Evolutionary conservation across 768 basidiomycete genomes (phyloP), one percentile per base, ranked within the genome.

Genomic region (Lentinula aciculospora): DNA sequence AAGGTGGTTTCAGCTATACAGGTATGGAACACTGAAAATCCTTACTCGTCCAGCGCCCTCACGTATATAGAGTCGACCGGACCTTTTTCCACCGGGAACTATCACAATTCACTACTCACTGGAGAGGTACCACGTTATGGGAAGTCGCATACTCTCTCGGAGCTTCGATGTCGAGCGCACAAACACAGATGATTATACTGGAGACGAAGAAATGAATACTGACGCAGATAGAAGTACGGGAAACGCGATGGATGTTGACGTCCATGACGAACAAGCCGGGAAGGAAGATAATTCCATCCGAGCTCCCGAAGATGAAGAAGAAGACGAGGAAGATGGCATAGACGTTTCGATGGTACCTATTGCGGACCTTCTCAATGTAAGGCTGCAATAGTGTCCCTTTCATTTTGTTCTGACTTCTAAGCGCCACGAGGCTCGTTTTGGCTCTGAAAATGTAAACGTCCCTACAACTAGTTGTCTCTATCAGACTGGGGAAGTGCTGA

Each of bases 331-430:
- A 1, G 74, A 70, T 3, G 82, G 82, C 19, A 81, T 79, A 9
- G 83, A 89, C 60, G 83, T 91, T 9, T 84, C 89, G 2, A 94
- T 98, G 94, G 89, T 98, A 3, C 95, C 96, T 0, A 85, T 98
- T 75, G 97, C 97, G 3, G 97, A 99, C 71, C 84, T 98, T 75
- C 74, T 99, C 49, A 99, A 99, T 65, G 51, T 53, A 27, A 53
- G 25, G 8, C 21, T 53, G 17, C 12, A 17, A 17, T 7, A 5
- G 15, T 8, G 4, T 17, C 25, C 36, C 10, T 36, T 23, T 37
- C 51, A 10, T 15, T 36, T 12, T 8, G 17, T 6, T n/a, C n/a
- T 34, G 13, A 21, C 19, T 6, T 36, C n/a, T 51, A n/a, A 29
- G 2, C 10, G 4, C 12, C 10, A 25, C 23, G 27, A 53, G 51